These are phyloP conservation scores for Coemansia javaensis DNA, from an alignment of 192 early-diverging fungal species.

Conservation along the genomic window DNA sequence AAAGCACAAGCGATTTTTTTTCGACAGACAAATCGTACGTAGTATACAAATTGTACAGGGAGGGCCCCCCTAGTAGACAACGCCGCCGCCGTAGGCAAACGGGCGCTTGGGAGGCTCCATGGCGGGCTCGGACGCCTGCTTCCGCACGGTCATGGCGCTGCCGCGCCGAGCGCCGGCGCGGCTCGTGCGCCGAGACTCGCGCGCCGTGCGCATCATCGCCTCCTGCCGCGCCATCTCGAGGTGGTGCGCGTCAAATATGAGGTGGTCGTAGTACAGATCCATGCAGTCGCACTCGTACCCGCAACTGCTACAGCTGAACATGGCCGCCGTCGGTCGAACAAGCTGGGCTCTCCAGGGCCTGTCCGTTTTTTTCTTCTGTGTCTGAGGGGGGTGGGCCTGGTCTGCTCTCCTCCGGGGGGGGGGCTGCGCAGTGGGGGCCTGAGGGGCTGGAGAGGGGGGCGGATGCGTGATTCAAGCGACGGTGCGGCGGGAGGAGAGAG, in stretches of 20 bases:
- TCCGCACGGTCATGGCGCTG: slow-evolving; percentile 18
- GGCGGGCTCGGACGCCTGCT: slow-evolving; percentile 7
- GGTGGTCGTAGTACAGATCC: slow-evolving; percentile 49
- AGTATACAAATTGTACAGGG: too few relatives aligned
- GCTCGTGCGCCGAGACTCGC: slow-evolving; percentile 5
- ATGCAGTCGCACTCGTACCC: slow-evolving; percentile 50
- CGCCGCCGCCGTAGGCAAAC: slow-evolving; percentile 10
- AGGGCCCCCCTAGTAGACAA: too few relatives aligned
- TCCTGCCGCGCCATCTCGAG: slow-evolving; percentile 29
- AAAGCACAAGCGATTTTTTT: too few relatives aligned
- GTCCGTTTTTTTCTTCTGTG: too few relatives aligned
- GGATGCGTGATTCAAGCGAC: too few relatives aligned
- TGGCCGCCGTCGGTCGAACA: background rate
- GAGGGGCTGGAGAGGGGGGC: too few relatives aligned
- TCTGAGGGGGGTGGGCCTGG: too few relatives aligned
- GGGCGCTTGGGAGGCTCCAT: slow-evolving; percentile 10
- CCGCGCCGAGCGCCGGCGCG: slow-evolving; percentile 9
- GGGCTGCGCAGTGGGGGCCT: too few relatives aligned
- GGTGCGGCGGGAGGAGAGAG: too few relatives aligned
- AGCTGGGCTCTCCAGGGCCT: too few relatives aligned
- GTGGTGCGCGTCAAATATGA: slow-evolving; percentile 47
- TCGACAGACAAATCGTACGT: too few relatives aligned
- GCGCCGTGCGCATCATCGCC: slow-evolving; percentile 1
- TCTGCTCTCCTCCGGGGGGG: too few relatives aligned
- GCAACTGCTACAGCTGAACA: slow-evolving; percentile 43